Base-by-base conservation (phyloP, 352 stramenopile species). In the Globisporangium irregulare region DNA sequence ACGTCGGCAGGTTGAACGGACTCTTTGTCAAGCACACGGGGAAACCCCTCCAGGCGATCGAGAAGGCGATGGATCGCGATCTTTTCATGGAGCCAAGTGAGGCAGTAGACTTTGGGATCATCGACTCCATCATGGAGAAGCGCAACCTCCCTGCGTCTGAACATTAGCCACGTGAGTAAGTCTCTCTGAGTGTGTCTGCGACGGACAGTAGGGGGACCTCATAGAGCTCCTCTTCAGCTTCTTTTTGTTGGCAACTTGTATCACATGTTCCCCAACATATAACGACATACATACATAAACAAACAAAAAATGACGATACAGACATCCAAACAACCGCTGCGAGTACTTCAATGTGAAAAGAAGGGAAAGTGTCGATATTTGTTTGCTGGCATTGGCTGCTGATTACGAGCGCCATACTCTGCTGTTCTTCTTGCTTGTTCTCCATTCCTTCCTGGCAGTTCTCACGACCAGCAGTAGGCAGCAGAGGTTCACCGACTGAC, bases 11-110 rank as follows among this genome's bases (percentile, higher is more conserved):
- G 43, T 70, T 95, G 64, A 95, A 95, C 66, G 77, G 75, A 3
- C 62, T 95, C 29, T 93, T 89, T 72, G 83, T 78, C 18, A 76
- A 70, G 22, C 88, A 95, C 73, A 94, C 88, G 24, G 76, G 76
- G 1, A 92, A 95, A 65, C 75, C 84, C 3, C 71, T 95, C n/a
- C 77, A 77, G 20, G 73, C 82, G 61, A 95, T 95, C 59, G 88
- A 95, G 76, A 87, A 92, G 66, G 86, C 86, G 9, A 94, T 95
- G 88, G 88, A 95, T 68, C 80, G 88, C 64, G 88, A 95, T 67
- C 70, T 93, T 25, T 95, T 95, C 75, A 92, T 96, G 85, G 87
- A 96, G 62, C 79, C 88, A 2, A 68, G 74, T 25, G 77, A 84
- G 50, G 88, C 88, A 20, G 73, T 89, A 20, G 85, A 91, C 54